Conservation (phyloP, 1,139 yeast species). For the Kluyveromyces marxianus region DNA sequence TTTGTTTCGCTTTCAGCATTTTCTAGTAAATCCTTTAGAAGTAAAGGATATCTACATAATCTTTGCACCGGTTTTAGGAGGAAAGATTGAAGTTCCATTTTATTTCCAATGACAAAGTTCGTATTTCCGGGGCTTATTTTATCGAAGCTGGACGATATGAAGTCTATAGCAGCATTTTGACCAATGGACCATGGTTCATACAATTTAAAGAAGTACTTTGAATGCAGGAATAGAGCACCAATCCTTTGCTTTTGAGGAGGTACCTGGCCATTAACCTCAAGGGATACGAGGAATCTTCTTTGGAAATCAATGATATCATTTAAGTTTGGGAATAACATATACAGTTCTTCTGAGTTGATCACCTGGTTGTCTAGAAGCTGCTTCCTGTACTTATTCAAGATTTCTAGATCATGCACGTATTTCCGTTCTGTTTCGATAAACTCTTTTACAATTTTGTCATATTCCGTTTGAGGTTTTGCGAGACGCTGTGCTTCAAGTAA, state of each 20-base stretch:
- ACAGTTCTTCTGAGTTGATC: constrained; percentile 72
- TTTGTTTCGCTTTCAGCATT: constrained; percentile 50
- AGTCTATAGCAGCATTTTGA: constrained; percentile 78
- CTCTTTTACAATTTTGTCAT: constrained; percentile 66
- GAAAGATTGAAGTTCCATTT: constrained; percentile 83
- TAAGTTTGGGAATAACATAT: constrained; percentile 79
- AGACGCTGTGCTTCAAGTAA: constrained; percentile 11
- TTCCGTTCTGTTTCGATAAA: constrained; percentile 84
- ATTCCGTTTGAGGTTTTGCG: constrained; percentile 14
- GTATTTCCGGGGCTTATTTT: constrained; percentile 16
- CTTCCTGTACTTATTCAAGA: constrained; percentile 56
- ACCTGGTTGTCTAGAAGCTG: constrained; percentile 61
- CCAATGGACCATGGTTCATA: constrained; percentile 89
- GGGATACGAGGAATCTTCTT: constrained; percentile 76
- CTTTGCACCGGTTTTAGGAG: constrained; percentile 92
- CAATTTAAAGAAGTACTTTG: constrained; percentile 74
- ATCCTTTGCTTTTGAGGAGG: constrained; percentile 73
- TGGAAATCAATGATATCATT: constrained; percentile 85
- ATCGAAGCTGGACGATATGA: constrained; percentile 47
- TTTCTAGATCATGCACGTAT: constrained; percentile 84
- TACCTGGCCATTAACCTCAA: constrained; percentile 79
- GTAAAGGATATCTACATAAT: constrained; percentile 83
- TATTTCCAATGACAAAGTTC: constrained; percentile 60
- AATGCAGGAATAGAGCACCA: constrained; percentile 80
- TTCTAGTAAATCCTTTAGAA: constrained; percentile 69